phyloP scores from a whole-genome alignment of 495 filamentous ascomycete species.

The Neurospora discreta region DNA sequence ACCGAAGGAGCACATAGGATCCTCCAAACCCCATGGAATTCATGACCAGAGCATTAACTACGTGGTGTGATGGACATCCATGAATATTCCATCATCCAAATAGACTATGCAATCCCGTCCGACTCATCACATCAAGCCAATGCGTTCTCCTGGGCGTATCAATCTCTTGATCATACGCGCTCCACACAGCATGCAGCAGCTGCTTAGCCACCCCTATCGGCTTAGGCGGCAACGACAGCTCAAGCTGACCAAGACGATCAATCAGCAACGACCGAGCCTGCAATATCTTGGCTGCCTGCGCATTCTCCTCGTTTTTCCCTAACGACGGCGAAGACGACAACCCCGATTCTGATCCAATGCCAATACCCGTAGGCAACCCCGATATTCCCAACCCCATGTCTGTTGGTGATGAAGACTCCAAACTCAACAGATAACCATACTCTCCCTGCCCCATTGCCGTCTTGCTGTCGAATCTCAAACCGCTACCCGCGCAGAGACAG shows the following conservation, averaged over 20 bases:
- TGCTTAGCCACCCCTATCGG: conserved; percentile 24
- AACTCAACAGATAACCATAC: conserved; percentile 9
- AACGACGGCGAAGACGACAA: neutral
- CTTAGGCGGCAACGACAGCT: conserved; percentile 20
- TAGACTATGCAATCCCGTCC: conserved; percentile 20
- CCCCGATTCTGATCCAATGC: neutral
- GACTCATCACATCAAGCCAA: conserved; percentile 26
- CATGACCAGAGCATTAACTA: neutral
- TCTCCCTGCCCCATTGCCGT: conserved; percentile 7
- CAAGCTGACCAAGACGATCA: conserved; percentile 17
- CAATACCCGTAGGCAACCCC: neutral
- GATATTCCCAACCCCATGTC: neutral
- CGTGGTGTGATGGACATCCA: neutral
- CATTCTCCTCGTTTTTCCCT: neutral
- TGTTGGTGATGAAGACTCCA: neutral
- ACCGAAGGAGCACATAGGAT: neutral
- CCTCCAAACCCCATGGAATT: neutral
- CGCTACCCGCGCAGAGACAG: conserved; percentile 24
- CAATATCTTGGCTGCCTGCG: conserved; percentile 12
- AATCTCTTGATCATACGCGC: conserved; percentile 22
- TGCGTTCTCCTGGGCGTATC: conserved; percentile 18
- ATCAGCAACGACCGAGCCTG: conserved; percentile 18
- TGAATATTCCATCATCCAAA: conserved; percentile 13
- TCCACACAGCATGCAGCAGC: conserved; percentile 21
- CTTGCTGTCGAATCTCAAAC: conserved; percentile 18